Conservation (phyloP, 352 stramenopile species). For the Phytophthora crassamura region DNA sequence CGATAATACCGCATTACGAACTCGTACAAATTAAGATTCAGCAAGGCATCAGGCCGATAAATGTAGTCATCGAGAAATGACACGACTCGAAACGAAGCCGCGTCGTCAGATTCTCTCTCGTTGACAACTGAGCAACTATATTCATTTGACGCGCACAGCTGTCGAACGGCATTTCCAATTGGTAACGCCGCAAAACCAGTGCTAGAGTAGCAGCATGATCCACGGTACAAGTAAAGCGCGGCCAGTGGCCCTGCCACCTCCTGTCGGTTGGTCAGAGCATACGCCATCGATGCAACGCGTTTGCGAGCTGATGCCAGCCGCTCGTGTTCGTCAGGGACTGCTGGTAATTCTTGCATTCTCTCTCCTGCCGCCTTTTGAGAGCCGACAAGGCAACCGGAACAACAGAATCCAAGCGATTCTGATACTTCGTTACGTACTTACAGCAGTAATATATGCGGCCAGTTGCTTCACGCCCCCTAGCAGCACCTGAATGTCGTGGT, state of each 20-base stretch:
- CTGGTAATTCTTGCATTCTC: neutral
- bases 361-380: neutral
- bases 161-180: neutral
- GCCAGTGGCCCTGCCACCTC: constrained; percentile 2
- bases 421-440: constrained; percentile 6
- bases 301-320: neutral
- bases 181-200: neutral
- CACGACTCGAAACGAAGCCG: no score
- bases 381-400: constrained; percentile 1
- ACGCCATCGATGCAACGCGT: constrained; percentile 5
- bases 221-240: neutral
- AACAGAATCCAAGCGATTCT: constrained; percentile 1
- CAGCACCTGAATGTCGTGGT: neutral
- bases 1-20: no score
- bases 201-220: constrained; percentile 2
- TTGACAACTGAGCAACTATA: neutral
- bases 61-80: no score
- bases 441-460: constrained; percentile 9
- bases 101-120: no score
- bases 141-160: neutral
- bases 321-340: no score
- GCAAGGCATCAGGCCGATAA: no score
- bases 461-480: neutral
- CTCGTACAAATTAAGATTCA: no score
- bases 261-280: neutral